These are phyloP conservation scores for Diaporthe capsici DNA, from an alignment of 2,329 filamentous ascomycete species.

Conservation along the genomic window DNA sequence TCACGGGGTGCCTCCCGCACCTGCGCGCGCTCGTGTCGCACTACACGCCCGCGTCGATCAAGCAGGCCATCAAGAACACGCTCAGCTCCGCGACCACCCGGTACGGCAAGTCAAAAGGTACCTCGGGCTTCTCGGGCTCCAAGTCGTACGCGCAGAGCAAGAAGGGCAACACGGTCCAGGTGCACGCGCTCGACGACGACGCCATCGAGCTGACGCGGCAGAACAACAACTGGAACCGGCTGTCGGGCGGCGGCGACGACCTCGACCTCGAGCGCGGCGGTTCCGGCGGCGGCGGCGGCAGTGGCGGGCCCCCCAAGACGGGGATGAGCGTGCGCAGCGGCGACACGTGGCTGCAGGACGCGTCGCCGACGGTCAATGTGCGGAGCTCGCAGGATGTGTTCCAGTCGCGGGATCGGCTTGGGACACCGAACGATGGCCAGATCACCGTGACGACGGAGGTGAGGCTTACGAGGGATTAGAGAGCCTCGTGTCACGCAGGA, in stretches of 20 bases:
- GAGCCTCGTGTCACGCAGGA: not conserved
- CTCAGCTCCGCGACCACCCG: not conserved
- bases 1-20: slow-evolving; percentile 46
- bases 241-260: not conserved
- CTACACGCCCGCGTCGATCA: slow-evolving; percentile 42
- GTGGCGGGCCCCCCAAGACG: not conserved
- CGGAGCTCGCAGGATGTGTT: slow-evolving; percentile 12
- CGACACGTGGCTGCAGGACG: slow-evolving; percentile 19
- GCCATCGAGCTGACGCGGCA: slow-evolving; percentile 37
- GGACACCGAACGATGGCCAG: not conserved
- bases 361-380: not conserved
- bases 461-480: slow-evolving; percentile 28
- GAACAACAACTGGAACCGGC: slow-evolving; percentile 13
- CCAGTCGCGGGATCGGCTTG: slow-evolving; percentile 20
- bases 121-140: slow-evolving; percentile 22
- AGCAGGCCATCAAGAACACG: slow-evolving; percentile 31
- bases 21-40: slow-evolving; percentile 44
- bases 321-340: not conserved
- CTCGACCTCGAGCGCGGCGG: not conserved
- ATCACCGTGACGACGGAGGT: slow-evolving; percentile 36
- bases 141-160: slow-evolving; percentile 29
- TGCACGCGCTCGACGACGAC: slow-evolving; percentile 29
- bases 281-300: too few species aligned
- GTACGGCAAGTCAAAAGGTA: not conserved
- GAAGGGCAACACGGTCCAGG: not conserved